These are phyloP conservation scores for Chlamydomonas incerta DNA, from an alignment of 139 green algal genomes.

Conservation along the genomic window DNA sequence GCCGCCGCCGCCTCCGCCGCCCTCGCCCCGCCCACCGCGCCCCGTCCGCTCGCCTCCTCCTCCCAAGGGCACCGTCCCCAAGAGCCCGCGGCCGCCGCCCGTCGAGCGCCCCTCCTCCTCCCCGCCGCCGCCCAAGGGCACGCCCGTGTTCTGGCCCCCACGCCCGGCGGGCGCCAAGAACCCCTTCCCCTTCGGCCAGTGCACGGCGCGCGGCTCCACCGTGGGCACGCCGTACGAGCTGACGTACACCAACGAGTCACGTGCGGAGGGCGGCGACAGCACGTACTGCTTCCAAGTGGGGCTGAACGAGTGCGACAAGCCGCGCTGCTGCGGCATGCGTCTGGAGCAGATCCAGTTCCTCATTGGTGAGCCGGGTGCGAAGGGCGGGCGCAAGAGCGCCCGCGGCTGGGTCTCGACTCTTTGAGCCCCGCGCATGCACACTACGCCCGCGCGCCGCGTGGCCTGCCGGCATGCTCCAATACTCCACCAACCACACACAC, in stretches of 20 bases:
- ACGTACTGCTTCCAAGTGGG: slow-evolving; percentile 19
- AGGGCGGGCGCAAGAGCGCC: too few relatives aligned
- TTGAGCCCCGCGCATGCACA: too few relatives aligned
- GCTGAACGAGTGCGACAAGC: not conserved
- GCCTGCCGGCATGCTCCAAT: too few relatives aligned
- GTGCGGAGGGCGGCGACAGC: not conserved
- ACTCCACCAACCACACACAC: too few relatives aligned
- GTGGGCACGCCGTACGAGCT: slow-evolving; percentile 9
- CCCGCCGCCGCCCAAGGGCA: not conserved
- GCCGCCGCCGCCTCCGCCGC: not conserved
- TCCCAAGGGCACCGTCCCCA: not conserved
- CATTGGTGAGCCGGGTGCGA: slow-evolving; percentile 24
- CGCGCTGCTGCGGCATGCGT: not conserved
- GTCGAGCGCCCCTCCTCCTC: not conserved
- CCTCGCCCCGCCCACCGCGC: not conserved
- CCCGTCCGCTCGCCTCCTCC: not conserved
- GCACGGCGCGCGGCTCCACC: not conserved
- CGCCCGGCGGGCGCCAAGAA: not conserved
- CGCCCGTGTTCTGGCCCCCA: not conserved
- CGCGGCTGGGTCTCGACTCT: too few relatives aligned
- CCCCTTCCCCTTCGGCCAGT: slow-evolving; percentile 35
- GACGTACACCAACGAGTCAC: not conserved
- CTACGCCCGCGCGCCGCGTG: too few relatives aligned
- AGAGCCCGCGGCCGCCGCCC: not conserved
- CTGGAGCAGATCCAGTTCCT: slow-evolving; percentile 30